These are phyloP conservation scores for Colletotrichum sidae DNA, from an alignment of 2,329 filamentous ascomycete species.

Conservation along the genomic window DNA sequence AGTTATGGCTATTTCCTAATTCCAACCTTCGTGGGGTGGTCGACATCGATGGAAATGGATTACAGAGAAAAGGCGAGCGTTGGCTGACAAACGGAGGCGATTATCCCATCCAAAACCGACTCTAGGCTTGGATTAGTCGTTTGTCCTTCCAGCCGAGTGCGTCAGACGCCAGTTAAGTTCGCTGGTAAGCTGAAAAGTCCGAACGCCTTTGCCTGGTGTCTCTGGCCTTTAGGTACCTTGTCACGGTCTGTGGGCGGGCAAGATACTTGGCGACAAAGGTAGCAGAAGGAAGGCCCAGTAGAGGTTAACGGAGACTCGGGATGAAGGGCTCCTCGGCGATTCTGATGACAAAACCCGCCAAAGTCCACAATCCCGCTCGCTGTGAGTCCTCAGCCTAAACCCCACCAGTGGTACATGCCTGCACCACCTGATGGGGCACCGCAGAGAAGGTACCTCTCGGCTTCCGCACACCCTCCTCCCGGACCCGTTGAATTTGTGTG, in stretches of 20 bases:
- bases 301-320: slow-evolving; percentile 30
- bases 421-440: too few species aligned
- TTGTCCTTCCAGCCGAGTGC: slow-evolving; percentile 20
- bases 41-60: slow-evolving; percentile 25
- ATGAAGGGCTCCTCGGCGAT: slow-evolving; percentile 25
- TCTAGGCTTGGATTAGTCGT: background rate
- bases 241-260: too few species aligned
- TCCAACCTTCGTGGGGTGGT: background rate
- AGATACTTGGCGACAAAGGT: too few species aligned
- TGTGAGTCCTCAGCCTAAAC: slow-evolving; percentile 31
- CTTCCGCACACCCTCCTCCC: slow-evolving; percentile 1
- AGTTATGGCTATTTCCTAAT: slow-evolving; percentile 32
- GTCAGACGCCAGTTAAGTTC: slow-evolving; percentile 17
- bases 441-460: background rate
- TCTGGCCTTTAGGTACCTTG: too few species aligned
- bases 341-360: slow-evolving; percentile 37
- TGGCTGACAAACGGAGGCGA: slow-evolving; percentile 33
- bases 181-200: slow-evolving; percentile 36
- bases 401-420: background rate
- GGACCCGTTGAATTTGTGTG: background rate
- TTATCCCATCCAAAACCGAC: slow-evolving; percentile 17
- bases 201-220: slow-evolving; percentile 9
- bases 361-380: slow-evolving; percentile 23
- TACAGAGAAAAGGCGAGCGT: slow-evolving; percentile 26
- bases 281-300: background rate